These are phyloP conservation scores for Acer yangbiense DNA, from an alignment of 345 rosid genomes.

Conservation along the genomic window DNA sequence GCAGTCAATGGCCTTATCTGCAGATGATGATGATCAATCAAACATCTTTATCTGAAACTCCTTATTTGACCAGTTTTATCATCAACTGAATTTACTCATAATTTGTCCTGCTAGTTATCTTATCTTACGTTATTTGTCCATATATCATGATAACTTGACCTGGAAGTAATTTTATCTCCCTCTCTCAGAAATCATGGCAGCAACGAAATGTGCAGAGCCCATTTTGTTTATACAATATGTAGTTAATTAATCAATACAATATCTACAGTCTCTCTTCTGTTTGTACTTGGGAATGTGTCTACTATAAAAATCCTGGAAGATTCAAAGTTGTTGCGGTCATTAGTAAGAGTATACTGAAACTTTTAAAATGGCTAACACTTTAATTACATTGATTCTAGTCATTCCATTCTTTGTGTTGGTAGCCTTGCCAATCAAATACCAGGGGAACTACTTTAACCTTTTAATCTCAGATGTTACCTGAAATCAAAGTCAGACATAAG, in stretches of 20 bases:
- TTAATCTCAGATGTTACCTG: too few relatives aligned
- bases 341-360: background rate
- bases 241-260: too few relatives aligned
- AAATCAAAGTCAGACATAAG: too few relatives aligned
- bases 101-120: background rate
- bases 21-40: background rate
- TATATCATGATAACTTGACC: background rate
- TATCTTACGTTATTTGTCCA: background rate
- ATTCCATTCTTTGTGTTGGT: slow-evolving; percentile 8
- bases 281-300: background rate
- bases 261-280: background rate
- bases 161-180: background rate
- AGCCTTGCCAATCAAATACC: background rate
- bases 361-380: slow-evolving; percentile 5
- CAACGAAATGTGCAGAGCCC: slow-evolving; percentile 3
- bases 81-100: background rate
- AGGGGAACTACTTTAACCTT: too few relatives aligned
- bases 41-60: background rate
- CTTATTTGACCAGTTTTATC: slow-evolving; percentile 4
- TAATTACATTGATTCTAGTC: background rate
- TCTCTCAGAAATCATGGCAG: slow-evolving; percentile 6
- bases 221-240: too few relatives aligned
- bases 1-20: background rate
- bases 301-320: slow-evolving; percentile 11
- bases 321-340: slow-evolving; percentile 2